Evolutionary conservation across 2,329 filamentous ascomycete species (phyloP).

Genomic region (Trichoderma endophyticum): DNA sequence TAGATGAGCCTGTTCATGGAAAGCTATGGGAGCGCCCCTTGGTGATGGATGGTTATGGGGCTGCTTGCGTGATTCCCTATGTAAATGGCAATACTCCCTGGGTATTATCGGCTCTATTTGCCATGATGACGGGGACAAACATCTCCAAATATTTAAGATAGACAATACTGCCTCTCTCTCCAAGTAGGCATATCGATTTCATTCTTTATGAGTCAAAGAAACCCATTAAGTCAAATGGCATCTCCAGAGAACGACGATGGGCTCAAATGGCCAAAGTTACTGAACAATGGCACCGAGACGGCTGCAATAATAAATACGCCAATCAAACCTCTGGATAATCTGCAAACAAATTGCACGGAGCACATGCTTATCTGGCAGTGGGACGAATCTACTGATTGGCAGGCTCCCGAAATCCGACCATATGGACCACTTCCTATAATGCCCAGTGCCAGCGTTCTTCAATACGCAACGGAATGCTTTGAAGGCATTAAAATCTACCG

Average conservation of each 20-base stretch:
- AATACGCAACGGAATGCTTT: not conserved
- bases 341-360: not conserved
- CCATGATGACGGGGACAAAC: not conserved
- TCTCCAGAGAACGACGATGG: not conserved
- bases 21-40: no score
- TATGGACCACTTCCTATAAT: not conserved
- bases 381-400: not conserved
- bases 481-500: not conserved
- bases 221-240: not conserved
- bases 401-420: not conserved
- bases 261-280: not conserved
- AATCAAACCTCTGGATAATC: not conserved
- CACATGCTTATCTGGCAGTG: not conserved
- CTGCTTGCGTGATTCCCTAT: not conserved
- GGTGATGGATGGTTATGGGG: not conserved
- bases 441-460: not conserved
- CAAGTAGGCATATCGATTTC: not conserved
- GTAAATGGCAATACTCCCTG: not conserved
- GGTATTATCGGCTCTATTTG: not conserved
- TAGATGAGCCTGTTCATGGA: no score
- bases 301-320: not conserved
- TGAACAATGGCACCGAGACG: not conserved
- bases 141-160: not conserved
- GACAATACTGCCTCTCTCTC: not conserved
- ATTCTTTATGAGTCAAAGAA: not conserved